Percentiles rank a stretch among this genome's conserved stretches.
Conservation (phyloP, 2,329 filamentous ascomycete species). For the Neofusicoccum kwambonambiense region DNA sequence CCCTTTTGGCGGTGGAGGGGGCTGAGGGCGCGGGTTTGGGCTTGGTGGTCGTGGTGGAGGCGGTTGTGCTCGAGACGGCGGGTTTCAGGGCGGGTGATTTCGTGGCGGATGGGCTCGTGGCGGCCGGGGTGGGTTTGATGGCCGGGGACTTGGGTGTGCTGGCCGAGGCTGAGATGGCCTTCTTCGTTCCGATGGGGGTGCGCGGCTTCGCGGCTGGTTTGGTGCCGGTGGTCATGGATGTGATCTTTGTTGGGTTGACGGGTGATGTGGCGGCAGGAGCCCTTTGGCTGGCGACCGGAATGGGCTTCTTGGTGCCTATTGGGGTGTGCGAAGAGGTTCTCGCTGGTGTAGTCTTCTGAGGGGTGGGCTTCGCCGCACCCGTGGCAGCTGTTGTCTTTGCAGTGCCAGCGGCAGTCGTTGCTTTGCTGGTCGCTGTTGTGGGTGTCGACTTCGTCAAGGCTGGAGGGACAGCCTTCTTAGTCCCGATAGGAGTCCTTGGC, state of each 20-base stretch:
- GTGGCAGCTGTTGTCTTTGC: not conserved
- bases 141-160: constrained; percentile 10
- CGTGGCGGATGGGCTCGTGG: constrained; percentile 24
- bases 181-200: constrained; percentile 3
- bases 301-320: constrained; percentile 23
- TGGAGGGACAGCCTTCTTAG: constrained; percentile 26
- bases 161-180: not conserved
- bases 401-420: not conserved
- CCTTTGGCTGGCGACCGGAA: constrained; percentile 24
- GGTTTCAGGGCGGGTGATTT: constrained; percentile 22
- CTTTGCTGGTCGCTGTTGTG: not conserved
- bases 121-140: constrained; percentile 19
- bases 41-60: not conserved
- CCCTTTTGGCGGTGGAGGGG: constrained; percentile 30
- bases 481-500: constrained; percentile 20
- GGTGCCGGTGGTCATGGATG: not conserved
- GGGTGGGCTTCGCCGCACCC: not conserved
- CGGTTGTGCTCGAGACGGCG: not conserved
- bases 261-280: constrained; percentile 20
- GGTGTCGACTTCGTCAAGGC: constrained; percentile 19
- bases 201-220: not conserved
- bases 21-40: not conserved
- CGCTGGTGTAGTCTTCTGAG: constrained; percentile 11
- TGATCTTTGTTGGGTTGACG: not conserved
- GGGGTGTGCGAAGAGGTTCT: constrained; percentile 25